Percentiles rank a stretch among this genome's conserved stretches.
phyloP scores from a whole-genome alignment of 169 alveolate genomes.

The Miamiensis avidus region DNA sequence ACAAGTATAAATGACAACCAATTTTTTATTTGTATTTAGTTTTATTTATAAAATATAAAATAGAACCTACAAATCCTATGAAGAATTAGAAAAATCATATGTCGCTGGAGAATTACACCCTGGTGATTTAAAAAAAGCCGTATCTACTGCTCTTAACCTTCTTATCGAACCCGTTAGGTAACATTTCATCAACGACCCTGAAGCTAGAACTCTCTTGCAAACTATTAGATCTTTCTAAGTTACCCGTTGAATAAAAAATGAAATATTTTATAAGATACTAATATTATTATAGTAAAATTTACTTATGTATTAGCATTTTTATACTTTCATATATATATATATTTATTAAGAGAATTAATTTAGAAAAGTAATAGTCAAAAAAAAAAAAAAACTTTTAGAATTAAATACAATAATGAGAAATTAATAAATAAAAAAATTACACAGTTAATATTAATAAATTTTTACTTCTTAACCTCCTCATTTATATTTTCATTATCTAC shows the following conservation, averaged over 20 bases:
- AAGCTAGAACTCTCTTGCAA: constrained; percentile 29
- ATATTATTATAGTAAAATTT: too few relatives aligned
- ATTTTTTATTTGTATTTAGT: constrained; percentile 12
- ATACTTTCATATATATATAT: too few relatives aligned
- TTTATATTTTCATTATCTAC: too few relatives aligned
- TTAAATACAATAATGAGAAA: too few relatives aligned
- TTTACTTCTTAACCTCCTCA: too few relatives aligned
- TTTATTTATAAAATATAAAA: constrained; percentile 69
- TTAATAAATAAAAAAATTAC: too few relatives aligned
- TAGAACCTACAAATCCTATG: constrained; percentile 76
- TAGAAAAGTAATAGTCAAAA: too few relatives aligned
- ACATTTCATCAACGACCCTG: constrained; percentile 86
- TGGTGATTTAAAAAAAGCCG: constrained; percentile 94
- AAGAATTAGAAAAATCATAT: constrained; percentile 90
- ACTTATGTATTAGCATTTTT: too few relatives aligned
- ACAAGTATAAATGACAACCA: constrained; percentile 52
- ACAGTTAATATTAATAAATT: too few relatives aligned
- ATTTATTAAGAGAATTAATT: too few relatives aligned
- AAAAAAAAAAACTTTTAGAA: too few relatives aligned
- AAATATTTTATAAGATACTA: too few relatives aligned
- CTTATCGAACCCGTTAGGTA: constrained; percentile 96
- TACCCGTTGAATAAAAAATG: not conserved
- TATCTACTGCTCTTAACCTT: constrained; percentile 88
- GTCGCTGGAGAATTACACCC: constrained; percentile 93
- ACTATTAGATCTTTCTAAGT: not conserved